Conservation (phyloP, 2,329 filamentous ascomycete species). For the Colletotrichum tropicale region DNA sequence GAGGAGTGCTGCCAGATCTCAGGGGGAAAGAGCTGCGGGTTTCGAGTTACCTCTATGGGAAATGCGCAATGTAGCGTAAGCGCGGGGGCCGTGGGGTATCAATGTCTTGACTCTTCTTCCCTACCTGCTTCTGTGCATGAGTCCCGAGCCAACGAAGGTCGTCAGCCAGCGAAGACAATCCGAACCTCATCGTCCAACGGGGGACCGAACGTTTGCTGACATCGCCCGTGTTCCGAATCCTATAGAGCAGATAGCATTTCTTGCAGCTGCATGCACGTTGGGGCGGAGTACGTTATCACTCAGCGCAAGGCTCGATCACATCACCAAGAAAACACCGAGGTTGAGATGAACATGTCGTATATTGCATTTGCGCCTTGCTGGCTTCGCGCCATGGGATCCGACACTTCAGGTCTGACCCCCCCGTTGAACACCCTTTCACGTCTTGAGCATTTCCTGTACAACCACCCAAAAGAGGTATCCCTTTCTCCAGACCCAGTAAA, state of each 20-base stretch:
- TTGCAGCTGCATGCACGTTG: not conserved
- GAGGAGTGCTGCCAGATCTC: not conserved
- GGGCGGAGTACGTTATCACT: not conserved
- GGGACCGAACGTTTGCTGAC: not conserved
- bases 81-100: not conserved
- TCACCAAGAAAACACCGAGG: not conserved
- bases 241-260: not conserved
- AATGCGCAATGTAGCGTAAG: not conserved
- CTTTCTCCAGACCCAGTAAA: conserved; percentile 5
- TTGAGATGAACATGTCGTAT: conserved; percentile 33
- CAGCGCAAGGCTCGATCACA: not conserved
- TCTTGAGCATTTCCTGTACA: conserved; percentile 23
- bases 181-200: not conserved
- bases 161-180: not conserved
- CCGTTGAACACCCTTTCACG: conserved; percentile 18
- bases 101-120: not conserved
- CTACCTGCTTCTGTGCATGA: not conserved
- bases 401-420: not conserved
- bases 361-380: conserved; percentile 37
- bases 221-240: not conserved
- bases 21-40: not conserved
- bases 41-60: not conserved
- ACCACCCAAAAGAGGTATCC: conserved; percentile 17
- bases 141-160: not conserved
- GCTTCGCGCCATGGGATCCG: conserved; percentile 15